Base-by-base conservation (phyloP, 768 basidiomycete species). In the Auricularia auricula-judae region DNA sequence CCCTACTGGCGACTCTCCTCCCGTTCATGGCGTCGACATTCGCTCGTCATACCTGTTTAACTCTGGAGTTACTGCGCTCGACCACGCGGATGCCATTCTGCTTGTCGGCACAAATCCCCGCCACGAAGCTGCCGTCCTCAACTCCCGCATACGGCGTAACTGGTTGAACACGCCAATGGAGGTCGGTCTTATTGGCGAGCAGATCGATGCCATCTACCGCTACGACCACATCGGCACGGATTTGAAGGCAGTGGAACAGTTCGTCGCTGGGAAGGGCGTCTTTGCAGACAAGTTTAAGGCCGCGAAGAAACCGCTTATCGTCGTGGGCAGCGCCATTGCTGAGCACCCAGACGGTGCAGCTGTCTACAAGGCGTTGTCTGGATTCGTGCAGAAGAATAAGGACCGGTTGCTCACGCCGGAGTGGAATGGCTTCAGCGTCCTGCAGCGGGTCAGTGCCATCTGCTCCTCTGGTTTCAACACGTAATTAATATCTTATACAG, bases 1-100 rank as follows among this genome's bases (percentile, higher is more conserved):
- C 67, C 73, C 77, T 1, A 81, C 84, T 34, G 93, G 93, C 36
- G 77, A 80, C 65, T 73, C 78, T n/a, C 75, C 85, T 0, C 91
- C 94, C 3, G 81, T 84, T 0, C 86, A 90, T 67, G 89, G 91
- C 61, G 82, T 96, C 66, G 96, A 98, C 70, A 79, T 96, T 63
- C 91, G 97, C 65, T 91, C 93, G 14, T 98, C 96, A 78, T 98
- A 97, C 76, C 86, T 96, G 44, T 97, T 99, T 82, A 98, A 98
- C 77, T 80, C 88, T 8, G 92, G 89, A 29, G 93, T 99, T 65
- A 86, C 93, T 34, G 90, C 90, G 29, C 81, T 96, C 34, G 97
- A 97, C 72, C 80, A 86, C 58, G 95, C 97, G 29, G 97, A 99
- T 70, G 91, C 78, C 21, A 91, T 99, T 68, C 84, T 98, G 7